Percentiles rank a stretch among this genome's conserved stretches.
These are phyloP conservation scores for Eucalyptus caleyi DNA, from an alignment of 345 rosid species.

Conservation along the genomic window DNA sequence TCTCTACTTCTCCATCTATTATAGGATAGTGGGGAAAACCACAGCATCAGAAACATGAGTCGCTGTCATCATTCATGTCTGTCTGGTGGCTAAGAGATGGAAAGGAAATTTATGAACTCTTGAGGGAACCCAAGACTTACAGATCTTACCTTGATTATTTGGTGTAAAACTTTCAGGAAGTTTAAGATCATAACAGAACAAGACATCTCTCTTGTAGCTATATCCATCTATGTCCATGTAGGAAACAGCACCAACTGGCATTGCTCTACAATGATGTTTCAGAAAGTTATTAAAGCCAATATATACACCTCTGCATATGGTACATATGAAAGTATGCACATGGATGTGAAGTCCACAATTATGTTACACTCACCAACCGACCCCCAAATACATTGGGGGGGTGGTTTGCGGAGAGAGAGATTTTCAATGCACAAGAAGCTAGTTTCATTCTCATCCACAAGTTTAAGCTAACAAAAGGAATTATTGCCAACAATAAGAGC, in stretches of 20 bases:
- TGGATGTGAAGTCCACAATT: neutral
- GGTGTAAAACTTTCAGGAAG: constrained; percentile 65
- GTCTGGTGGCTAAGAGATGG: neutral
- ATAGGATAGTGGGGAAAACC: neutral
- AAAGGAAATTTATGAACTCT: neutral
- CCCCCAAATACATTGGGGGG: neutral
- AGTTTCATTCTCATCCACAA: neutral
- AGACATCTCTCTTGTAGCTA: constrained; percentile 73
- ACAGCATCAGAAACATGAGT: neutral
- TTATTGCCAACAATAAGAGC: neutral
- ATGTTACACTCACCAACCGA: neutral
- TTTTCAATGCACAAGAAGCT: neutral
- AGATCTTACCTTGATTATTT: constrained; percentile 45
- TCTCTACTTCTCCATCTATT: constrained; percentile 92
- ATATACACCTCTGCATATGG: neutral
- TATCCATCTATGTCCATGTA: constrained; percentile 53
- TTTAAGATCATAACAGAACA: constrained; percentile 76
- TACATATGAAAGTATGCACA: neutral
- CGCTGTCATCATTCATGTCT: neutral
- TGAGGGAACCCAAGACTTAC: neutral
- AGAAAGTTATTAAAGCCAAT: neutral
- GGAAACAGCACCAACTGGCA: constrained; percentile 81
- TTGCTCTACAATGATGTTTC: constrained; percentile 29
- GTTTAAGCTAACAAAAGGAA: neutral
- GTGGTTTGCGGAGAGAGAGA: accelerated